A percentile compares a stretch with the other conserved stretches of the same genome.
Conservation (phyloP, 139 green algal species). For the Trebouxia sp. region DNA sequence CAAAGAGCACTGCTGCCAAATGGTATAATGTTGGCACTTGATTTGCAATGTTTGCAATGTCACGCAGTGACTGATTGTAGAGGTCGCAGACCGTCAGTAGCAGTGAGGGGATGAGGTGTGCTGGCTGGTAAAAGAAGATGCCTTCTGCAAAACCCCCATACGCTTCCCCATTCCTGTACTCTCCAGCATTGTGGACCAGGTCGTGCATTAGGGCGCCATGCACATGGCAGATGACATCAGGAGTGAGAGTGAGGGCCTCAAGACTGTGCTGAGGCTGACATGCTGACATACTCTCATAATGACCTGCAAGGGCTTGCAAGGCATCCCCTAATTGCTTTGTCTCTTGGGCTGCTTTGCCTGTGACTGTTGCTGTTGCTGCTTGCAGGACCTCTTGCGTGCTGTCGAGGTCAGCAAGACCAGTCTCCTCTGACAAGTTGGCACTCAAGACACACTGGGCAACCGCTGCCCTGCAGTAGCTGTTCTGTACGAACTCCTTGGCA, state of each 20-base stretch:
- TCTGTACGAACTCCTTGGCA: background rate
- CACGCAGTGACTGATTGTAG: background rate
- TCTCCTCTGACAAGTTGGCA: constrained; percentile 23
- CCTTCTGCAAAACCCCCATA: background rate
- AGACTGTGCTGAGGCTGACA: constrained; percentile 1
- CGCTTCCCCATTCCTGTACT: background rate
- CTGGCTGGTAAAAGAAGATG: constrained; percentile 1
- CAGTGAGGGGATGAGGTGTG: background rate
- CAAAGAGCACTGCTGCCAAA: constrained; percentile 18
- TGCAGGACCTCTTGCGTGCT: background rate
- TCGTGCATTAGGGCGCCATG: background rate
- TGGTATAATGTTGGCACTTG: background rate
- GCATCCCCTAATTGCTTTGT: background rate
- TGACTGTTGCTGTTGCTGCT: background rate
- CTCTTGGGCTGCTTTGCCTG: background rate
- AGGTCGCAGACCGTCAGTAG: background rate
- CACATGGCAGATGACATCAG: background rate
- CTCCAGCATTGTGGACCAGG: background rate
- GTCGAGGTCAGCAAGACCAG: constrained; percentile 1
- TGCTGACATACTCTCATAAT: background rate
- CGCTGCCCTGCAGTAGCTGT: constrained; percentile 14
- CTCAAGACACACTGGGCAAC: background rate
- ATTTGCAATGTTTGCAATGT: background rate
- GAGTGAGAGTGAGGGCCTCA: constrained; percentile 8
- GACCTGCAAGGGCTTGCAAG: background rate